Evolutionary conservation across 495 filamentous ascomycete genomes (phyloP).

Genomic region (Mytilinidion resinicola): DNA sequence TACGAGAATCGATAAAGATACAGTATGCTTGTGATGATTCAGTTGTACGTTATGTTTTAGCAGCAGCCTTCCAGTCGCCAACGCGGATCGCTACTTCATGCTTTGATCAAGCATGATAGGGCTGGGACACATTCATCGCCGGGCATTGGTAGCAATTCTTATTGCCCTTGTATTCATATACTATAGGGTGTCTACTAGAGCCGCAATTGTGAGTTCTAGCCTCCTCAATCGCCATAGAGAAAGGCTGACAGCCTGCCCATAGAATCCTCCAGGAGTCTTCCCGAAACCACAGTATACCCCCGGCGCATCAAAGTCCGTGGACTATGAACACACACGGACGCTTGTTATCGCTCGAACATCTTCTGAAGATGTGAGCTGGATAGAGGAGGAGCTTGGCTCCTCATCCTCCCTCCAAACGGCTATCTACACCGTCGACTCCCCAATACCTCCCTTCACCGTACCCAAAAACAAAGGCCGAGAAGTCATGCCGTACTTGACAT

Average conservation of each 20-base stretch:
- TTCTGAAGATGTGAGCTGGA: not conserved
- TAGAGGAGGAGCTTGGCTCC: not conserved
- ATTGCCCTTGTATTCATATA: not conserved
- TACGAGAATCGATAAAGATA: too few relatives aligned
- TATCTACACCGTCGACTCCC: constrained; percentile 6
- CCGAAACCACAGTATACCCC: not conserved
- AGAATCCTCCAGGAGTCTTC: not conserved
- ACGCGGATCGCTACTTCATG: too few relatives aligned
- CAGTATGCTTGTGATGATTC: too few relatives aligned
- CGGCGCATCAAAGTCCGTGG: not conserved
- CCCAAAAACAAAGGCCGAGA: constrained; percentile 10
- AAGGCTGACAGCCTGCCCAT: not conserved
- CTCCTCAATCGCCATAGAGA: not conserved
- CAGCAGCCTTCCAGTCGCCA: too few relatives aligned
- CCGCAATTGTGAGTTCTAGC: not conserved
- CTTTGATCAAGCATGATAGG: not conserved
- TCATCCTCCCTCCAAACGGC: not conserved
- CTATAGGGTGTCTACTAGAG: not conserved
- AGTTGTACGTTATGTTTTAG: too few relatives aligned
- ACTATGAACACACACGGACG: not conserved
- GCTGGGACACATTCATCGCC: not conserved
- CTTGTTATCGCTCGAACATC: not conserved
- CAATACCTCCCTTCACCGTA: not conserved
- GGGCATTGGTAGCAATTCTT: not conserved
- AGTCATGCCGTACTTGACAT: constrained; percentile 4